Conservation (phyloP, 257 asterid species). For the Primulina tabacum region DNA sequence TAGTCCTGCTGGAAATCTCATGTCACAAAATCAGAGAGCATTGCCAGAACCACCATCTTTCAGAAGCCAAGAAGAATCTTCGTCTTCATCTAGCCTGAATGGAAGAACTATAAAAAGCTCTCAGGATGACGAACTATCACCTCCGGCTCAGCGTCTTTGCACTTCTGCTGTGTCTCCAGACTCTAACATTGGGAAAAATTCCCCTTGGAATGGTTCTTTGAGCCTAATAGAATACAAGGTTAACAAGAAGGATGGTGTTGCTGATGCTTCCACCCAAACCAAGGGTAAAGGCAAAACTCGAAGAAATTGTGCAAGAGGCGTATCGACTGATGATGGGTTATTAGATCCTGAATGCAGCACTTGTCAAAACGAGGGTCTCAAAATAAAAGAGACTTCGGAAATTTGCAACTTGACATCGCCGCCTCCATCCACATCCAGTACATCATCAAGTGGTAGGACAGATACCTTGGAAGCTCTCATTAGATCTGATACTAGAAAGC, state of each 20-base stretch:
- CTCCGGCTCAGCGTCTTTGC: constrained; percentile 53
- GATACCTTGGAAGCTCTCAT: constrained; percentile 90
- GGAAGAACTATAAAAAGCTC: constrained; percentile 61
- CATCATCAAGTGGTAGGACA: constrained; percentile 68
- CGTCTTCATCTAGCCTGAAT: constrained; percentile 81
- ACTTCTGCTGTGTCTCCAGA: constrained; percentile 67
- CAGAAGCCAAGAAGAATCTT: constrained; percentile 83
- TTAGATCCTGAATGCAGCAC: constrained; percentile 34
- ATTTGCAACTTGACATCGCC: constrained; percentile 54
- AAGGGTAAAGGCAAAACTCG: constrained; percentile 55
- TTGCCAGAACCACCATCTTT: constrained; percentile 79
- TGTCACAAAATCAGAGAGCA: constrained; percentile 58
- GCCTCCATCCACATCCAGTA: constrained; percentile 69
- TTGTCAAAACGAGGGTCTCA: constrained; percentile 31
- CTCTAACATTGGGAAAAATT: constrained; percentile 51
- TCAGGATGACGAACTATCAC: constrained; percentile 69
- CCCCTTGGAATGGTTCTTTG: constrained; percentile 70
- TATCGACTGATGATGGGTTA: constrained; percentile 68
- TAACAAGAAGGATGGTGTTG: constrained; percentile 62
- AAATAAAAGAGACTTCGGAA: constrained; percentile 47
- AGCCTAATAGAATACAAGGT: constrained; percentile 76
- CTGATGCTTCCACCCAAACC: constrained; percentile 97
- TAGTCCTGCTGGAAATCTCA: constrained; percentile 60
- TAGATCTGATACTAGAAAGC: constrained; percentile 74
- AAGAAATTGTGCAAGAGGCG: constrained; percentile 63